Base-by-base conservation (phyloP, 768 basidiomycete genomes). In the Lentinula raphanica region DNA sequence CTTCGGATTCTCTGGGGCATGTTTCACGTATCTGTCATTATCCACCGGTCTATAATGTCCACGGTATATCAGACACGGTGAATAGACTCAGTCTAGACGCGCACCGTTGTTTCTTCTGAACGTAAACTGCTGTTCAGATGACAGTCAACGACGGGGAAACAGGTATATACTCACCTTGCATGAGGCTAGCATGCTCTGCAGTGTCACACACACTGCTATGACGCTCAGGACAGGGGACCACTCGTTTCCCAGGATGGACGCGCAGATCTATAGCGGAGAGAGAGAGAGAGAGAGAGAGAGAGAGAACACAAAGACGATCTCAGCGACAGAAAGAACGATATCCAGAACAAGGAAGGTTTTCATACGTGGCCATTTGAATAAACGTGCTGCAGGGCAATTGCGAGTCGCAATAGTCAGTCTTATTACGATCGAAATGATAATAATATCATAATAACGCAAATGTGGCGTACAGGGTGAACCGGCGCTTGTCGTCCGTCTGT, bases 181-280 rank as follows among this genome's bases (percentile, higher is more conserved):
- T 6, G 89, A 92, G 23, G 91, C 93, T 58, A 95, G 79, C 93
- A 95, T 95, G 65, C 89, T 91, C 74, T 94, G 93, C 48, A 95
- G 72, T 3, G 92, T 94, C 17, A 93, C 82, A 65, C 90, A 93
- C 42, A 94, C 84, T 2, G 90, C 81, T 27, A 86, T 77, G 21
- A 91, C 90, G 60, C 87, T 91, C 61, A 93, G 72, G n/a, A 92
- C 90, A 0, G 91, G 92, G 9, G 89, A 84, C 85, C 85, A 86
- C 48, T 83, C 84, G 64, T 81, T 88, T 27, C 91, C 93, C 7
- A 95, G 82, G 58, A 95, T 93, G 13, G 90, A 92, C 8, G 90
- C 91, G 66, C 92, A 94, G 63, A 94, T 94, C 88, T 94, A 17
- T 2, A 49, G 21, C 28, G 38, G 6, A n/a, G 21, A 36, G 7